These are phyloP conservation scores for Castanea crenata DNA, from an alignment of 306 rosid species.

Conservation along the genomic window DNA sequence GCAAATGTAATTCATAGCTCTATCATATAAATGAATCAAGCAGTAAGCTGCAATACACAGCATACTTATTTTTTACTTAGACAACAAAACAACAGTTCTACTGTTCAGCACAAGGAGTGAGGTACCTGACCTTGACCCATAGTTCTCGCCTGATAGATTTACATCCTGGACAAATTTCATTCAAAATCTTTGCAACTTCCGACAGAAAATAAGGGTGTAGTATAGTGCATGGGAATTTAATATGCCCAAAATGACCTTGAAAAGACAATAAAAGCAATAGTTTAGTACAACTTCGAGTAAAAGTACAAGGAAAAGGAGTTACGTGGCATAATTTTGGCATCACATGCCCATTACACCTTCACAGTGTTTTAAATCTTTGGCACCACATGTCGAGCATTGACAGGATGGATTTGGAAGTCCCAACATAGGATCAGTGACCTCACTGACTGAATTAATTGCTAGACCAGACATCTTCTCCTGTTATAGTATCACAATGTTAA, in stretches of 20 bases:
- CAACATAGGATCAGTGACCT: slow-evolving; percentile 75
- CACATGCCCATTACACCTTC: slow-evolving; percentile 59
- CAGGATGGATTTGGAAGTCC: slow-evolving; percentile 78
- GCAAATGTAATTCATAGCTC: not conserved
- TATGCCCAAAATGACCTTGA: slow-evolving; percentile 89
- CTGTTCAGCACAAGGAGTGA: slow-evolving; percentile 23
- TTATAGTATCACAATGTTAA: slow-evolving; percentile 23
- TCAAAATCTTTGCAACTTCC: slow-evolving; percentile 74
- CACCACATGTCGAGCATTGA: slow-evolving; percentile 78
- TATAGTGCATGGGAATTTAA: slow-evolving; percentile 60
- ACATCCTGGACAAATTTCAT: slow-evolving; percentile 84
- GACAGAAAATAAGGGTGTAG: slow-evolving; percentile 79
- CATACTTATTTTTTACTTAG: not conserved
- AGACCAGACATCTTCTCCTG: slow-evolving; percentile 63
- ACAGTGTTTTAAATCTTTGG: slow-evolving; percentile 46
- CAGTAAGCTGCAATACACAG: not conserved
- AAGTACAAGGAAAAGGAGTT: slow-evolving; percentile 13
- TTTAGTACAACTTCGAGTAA: slow-evolving; percentile 28
- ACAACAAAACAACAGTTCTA: not conserved
- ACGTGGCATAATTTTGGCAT: slow-evolving; percentile 19
- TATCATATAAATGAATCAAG: not conserved
- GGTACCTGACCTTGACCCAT: slow-evolving; percentile 68
- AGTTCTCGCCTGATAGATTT: slow-evolving; percentile 53
- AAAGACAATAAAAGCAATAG: slow-evolving; percentile 20
- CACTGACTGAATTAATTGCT: slow-evolving; percentile 49